phyloP scores from a whole-genome alignment of 495 filamentous ascomycete genomes.

The Pseudotulostoma volvatum region DNA sequence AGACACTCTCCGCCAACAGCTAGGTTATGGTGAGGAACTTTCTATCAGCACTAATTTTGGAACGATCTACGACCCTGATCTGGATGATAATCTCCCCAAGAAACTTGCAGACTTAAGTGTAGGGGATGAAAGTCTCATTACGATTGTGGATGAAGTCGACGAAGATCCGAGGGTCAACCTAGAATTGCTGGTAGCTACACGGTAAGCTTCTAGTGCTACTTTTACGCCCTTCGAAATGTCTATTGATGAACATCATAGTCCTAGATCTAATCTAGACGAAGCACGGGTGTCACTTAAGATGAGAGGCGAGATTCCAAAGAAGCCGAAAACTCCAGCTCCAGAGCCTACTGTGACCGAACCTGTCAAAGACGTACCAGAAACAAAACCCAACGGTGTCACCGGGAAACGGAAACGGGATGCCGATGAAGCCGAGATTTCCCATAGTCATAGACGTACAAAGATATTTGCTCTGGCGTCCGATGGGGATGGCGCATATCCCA shows the following conservation, averaged over 20 bases:
- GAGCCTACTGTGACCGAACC: constrained; percentile 9
- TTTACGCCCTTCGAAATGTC: too few species aligned
- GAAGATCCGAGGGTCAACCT: constrained; percentile 70
- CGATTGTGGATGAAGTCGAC: constrained; percentile 71
- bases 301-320: constrained; percentile 33
- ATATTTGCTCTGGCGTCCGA: constrained; percentile 22
- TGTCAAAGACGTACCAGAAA: constrained; percentile 8
- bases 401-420: constrained; percentile 31
- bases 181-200: constrained; percentile 42
- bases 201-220: constrained; percentile 16
- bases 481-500: constrained; percentile 21
- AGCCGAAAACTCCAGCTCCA: constrained; percentile 19
- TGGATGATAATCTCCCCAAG: constrained; percentile 71
- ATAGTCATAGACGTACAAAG: constrained; percentile 28
- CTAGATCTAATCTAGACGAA: constrained; percentile 18
- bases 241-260: too few species aligned
- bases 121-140: constrained; percentile 58
- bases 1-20: constrained; percentile 43
- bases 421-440: constrained; percentile 24
- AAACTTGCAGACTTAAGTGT: constrained; percentile 64
- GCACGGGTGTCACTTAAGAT: constrained; percentile 30
- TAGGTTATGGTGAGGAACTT: constrained; percentile 77
- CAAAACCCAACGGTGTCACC: constrained; percentile 2
- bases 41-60: constrained; percentile 55
- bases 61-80: constrained; percentile 71